A percentile compares a stretch with the other conserved stretches of the same genome.
Conservation (phyloP, 805 yeast species). For the Scheffersomyces amazonensis region DNA sequence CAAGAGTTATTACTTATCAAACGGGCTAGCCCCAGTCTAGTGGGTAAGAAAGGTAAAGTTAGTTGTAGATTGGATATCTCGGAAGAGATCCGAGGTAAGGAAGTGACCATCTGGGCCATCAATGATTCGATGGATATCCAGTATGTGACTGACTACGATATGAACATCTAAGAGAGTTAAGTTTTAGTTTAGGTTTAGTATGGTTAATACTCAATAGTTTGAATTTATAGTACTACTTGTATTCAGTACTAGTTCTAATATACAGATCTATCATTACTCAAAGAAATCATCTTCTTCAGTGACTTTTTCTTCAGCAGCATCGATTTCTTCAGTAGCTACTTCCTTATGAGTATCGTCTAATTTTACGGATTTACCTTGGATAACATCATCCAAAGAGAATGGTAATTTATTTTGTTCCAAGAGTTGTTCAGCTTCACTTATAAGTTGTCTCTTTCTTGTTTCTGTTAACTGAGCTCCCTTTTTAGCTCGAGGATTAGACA, state of each 20-base stretch:
- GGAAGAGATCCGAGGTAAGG: conserved; percentile 43
- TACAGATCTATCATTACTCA: conserved; percentile 15
- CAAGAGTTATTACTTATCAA: conserved; percentile 64
- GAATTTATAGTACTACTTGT: too few species aligned
- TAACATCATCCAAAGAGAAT: conserved; percentile 45
- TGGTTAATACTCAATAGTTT: too few species aligned
- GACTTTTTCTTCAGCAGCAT: conserved; percentile 40
- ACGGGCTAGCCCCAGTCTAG: conserved; percentile 64
- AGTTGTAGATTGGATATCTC: conserved; percentile 49
- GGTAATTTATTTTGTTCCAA: conserved; percentile 56
- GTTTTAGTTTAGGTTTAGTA: too few species aligned
- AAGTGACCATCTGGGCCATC: conserved; percentile 47
- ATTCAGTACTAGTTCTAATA: not conserved
- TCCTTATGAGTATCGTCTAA: conserved; percentile 16
- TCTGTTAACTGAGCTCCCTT: conserved; percentile 43
- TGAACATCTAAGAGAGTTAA: too few species aligned
- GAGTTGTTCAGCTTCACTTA: conserved; percentile 48
- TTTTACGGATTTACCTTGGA: conserved; percentile 35
- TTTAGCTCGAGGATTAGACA: conserved; percentile 33
- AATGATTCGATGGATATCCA: conserved; percentile 66
- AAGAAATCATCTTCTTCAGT: conserved; percentile 44
- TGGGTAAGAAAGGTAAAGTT: conserved; percentile 36
- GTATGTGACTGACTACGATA: not conserved
- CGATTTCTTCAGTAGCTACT: conserved; percentile 27
- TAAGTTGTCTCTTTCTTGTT: conserved; percentile 40